Evolutionary conservation across 768 basidiomycete genomes (phyloP), one percentile per base, ranked within the genome.

Genomic region (Hemileccinum rubropunctum): DNA sequence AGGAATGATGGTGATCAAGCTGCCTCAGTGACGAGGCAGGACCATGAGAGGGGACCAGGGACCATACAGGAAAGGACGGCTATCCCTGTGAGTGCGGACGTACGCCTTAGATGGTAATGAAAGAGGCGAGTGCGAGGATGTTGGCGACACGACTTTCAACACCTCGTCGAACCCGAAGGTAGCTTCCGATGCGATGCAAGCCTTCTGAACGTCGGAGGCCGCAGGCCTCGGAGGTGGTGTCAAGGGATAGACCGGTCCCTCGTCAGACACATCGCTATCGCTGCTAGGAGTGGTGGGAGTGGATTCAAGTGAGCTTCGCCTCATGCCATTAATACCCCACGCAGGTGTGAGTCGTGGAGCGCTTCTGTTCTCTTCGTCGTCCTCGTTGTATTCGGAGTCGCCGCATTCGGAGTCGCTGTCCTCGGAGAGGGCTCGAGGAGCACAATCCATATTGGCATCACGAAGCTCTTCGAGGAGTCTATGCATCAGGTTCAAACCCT

Each of bases 401-500:
- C 12, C 37, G 37, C 2, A 38, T 6, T 20, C 37, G 5, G 18
- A 38, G 37, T 51, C 55, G 41, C 35, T 45, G 17, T 54, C 50
- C 18, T 52, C 44, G n/a, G 46, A 44, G 14, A 49, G 36, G 4
- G 32, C 1, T 3, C 39, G 54, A 33, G 57, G 51, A 13, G 6
- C 15, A 10, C 23, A 41, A 9, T 63, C 43, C 32, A 57, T 6
- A 9, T 12, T 9, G 32, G 58, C 44, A 17, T 61, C 48, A 1
- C 54, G 50, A 20, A 60, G 48, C 8, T 45, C 47, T 2, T 30
- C 30, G 10, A 60, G 54, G 3, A 63, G 41, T 13, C 13, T 45
- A 2, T 39, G 47, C 50, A 63, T 60, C 2, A 51, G 9, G 18
- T 51, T 40, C n/a, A 7, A 4, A 3, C 48, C 42, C 3, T 38